Evolutionary conservation across 2,329 filamentous ascomycete species (phyloP).

Genomic region (Colletotrichum kahawae): DNA sequence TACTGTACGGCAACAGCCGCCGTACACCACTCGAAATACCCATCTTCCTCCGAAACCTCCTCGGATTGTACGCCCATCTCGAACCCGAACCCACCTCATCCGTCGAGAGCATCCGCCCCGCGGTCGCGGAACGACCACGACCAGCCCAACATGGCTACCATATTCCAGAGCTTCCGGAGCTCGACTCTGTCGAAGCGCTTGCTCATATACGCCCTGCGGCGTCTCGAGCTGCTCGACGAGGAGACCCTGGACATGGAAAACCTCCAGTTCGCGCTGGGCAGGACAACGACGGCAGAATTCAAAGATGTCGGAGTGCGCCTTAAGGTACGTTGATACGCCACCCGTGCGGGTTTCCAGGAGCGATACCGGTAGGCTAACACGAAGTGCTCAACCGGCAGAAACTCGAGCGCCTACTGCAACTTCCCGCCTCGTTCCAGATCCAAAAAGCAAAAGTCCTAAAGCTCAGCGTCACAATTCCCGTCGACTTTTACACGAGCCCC

Average conservation of each 20-base stretch:
- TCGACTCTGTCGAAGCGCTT: constrained; percentile 88
- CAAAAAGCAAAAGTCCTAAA: constrained; percentile 76
- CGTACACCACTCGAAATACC: background rate
- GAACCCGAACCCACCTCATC: background rate
- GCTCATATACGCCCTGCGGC: constrained; percentile 83
- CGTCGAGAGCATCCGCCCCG: background rate
- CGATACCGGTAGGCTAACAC: background rate
- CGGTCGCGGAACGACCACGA: background rate
- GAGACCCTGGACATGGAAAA: constrained; percentile 86
- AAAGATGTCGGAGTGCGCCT: constrained; percentile 83
- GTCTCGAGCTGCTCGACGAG: constrained; percentile 85
- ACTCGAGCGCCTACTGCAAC: constrained; percentile 74
- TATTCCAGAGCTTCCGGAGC: constrained; percentile 68
- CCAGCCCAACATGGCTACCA: constrained; percentile 67
- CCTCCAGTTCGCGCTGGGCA: constrained; percentile 82
- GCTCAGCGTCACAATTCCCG: constrained; percentile 82
- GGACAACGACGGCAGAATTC: constrained; percentile 83
- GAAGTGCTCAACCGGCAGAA: constrained; percentile 61
- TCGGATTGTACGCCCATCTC: background rate
- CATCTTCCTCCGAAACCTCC: background rate
- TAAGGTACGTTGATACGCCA: constrained; percentile 48
- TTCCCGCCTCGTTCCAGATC: constrained; percentile 75
- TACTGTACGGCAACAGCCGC: background rate
- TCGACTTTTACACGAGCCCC: constrained; percentile 85
- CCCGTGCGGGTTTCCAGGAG: too few species aligned